Base-by-base conservation (phyloP, 2,329 filamentous ascomycete genomes). In the Talaromyces atroroseus region DNA sequence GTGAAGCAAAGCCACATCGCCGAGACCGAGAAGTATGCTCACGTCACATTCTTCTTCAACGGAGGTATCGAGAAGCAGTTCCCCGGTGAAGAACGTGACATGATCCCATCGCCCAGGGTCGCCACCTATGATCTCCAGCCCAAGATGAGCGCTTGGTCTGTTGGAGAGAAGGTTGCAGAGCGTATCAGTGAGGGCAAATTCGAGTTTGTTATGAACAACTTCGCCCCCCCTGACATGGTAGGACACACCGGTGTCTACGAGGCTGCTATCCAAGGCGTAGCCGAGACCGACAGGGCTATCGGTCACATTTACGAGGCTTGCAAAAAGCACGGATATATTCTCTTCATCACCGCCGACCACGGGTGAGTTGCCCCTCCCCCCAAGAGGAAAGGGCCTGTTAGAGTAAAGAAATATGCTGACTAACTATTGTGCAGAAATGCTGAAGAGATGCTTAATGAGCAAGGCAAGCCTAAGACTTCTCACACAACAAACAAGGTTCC, bases 31-130 rank as follows among this genome's bases (percentile, higher is more conserved):
- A 99, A 99, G 81, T 99, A 99, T 75, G 94, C 94, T 36, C 94
- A 99, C 78, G 94, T 99, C 62, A 97, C 94, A 57, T 97, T 97
- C 83, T 97, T 97, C 84, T 97, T 97, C 86, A 99, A 99, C 78
- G 94, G 94, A 57, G 94, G 94, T 70, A 89, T 96, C 53, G 94
- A 99, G 80, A 95, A 96, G 80, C 89, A 90, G 61, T 99, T 96
- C 77, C 85, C 88, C 54, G 87, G 91, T 49, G 94, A 99, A 78
- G 85, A 87, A 61, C 89, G 94, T 63, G 94, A 99, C 68, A 88
- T 96, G 80, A 92, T 99, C 47, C 86, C 91, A 50, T 96, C 90
- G 49, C 95, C 95, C 74, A 92, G 88, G 81, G 94, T 99, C 36
- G 82, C 58, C 23, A 99, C 94, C 32, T 99, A 99, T 76, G 94